These are phyloP conservation scores for Collybiopsis luxurians DNA, from an alignment of 768 basidiomycete species.

Conservation along the genomic window DNA sequence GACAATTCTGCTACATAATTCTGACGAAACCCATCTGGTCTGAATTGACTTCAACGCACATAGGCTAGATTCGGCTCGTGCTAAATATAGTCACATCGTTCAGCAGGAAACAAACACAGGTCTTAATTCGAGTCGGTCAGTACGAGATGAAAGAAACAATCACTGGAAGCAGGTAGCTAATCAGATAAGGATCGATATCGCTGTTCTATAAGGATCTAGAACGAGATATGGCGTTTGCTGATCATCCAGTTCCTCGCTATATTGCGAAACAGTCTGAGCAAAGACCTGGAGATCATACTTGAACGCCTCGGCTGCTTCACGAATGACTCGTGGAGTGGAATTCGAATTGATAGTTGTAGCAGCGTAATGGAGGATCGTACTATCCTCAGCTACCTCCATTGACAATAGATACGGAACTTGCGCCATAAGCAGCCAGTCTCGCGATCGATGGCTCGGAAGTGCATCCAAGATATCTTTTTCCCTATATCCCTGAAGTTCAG, in stretches of 20 bases:
- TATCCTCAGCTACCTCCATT: conserved; percentile 22
- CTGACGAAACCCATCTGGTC: no score
- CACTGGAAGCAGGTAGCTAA: no score
- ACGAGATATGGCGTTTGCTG: conserved; percentile 26
- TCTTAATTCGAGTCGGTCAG: no score
- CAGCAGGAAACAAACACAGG: no score
- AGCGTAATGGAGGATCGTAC: conserved; percentile 24
- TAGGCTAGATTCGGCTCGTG: no score
- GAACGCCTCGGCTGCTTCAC: conserved; percentile 22
- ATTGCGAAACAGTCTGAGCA: conserved; percentile 10
- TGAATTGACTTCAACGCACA: no score
- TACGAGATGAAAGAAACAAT: no score
- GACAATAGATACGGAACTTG: conserved; percentile 28
- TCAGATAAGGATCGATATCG: conserved; percentile 26
- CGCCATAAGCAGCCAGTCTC: conserved; percentile 26
- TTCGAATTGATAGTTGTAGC: conserved; percentile 7
- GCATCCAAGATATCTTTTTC: conserved; percentile 20
- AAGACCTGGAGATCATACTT: conserved; percentile 18
- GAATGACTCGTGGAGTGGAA: conserved; percentile 7
- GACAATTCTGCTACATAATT: no score
- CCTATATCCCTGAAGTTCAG: conserved; percentile 15
- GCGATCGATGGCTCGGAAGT: conserved; percentile 19
- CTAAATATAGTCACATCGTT: no score
- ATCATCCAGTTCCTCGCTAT: conserved; percentile 25
- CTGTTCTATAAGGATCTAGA: conserved; percentile 22